These are phyloP conservation scores for Septoria linicola DNA, from an alignment of 2,329 filamentous ascomycete genomes.

Conservation along the genomic window DNA sequence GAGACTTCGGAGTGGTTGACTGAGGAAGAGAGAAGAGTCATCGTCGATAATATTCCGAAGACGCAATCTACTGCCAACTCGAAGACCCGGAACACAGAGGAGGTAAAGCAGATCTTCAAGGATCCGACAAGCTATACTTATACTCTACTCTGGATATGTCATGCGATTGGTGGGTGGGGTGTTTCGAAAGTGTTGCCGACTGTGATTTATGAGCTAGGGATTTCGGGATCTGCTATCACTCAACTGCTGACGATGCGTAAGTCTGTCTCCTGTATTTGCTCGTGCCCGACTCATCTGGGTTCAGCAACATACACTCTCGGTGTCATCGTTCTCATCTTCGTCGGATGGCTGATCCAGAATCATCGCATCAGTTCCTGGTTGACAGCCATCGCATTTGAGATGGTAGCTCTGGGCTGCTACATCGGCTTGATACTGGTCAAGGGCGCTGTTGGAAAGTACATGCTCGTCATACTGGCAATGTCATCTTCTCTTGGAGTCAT, in stretches of 20 bases:
- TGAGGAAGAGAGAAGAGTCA: constrained; percentile 34
- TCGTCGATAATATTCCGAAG: constrained; percentile 23
- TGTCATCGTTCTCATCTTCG: constrained; percentile 21
- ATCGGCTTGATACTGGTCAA: constrained; percentile 43
- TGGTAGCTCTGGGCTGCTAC: constrained; percentile 42
- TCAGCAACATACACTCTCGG: constrained; percentile 29
- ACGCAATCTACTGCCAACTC: constrained; percentile 24
- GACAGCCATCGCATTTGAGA: constrained; percentile 34
- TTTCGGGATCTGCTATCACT: constrained; percentile 41
- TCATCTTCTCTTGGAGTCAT: constrained; percentile 43
- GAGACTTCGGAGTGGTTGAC: constrained; percentile 58
- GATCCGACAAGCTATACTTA: constrained; percentile 26
- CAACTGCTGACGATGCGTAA: constrained; percentile 43
- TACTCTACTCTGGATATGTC: constrained; percentile 31
- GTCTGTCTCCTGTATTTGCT: neutral
- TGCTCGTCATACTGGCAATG: constrained; percentile 44
- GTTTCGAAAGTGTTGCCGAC: constrained; percentile 40
- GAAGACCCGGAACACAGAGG: constrained; percentile 27
- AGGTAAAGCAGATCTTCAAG: constrained; percentile 24
- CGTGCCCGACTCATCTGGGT: no score
- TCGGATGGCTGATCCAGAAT: constrained; percentile 27
- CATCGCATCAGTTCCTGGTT: constrained; percentile 22
- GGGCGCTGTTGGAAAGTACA: constrained; percentile 40
- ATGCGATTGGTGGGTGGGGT: constrained; percentile 39
- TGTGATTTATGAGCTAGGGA: constrained; percentile 47